Base-by-base conservation (phyloP, 2,329 filamentous ascomycete species). In the Daldinia sp. region DNA sequence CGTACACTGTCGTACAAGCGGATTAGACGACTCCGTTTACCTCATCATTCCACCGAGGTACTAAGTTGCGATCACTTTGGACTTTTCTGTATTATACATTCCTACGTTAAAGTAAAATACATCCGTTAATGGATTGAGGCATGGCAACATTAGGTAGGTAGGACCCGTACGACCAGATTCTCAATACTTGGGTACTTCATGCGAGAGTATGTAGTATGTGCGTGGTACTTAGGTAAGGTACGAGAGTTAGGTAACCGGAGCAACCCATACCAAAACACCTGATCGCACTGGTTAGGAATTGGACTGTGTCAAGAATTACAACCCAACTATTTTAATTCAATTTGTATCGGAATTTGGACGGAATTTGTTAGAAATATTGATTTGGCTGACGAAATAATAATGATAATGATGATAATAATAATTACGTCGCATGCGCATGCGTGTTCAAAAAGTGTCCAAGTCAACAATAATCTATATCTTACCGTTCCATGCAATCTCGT, bases 31-130 rank as follows among this genome's bases (percentile, higher is more conserved):
- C 15, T 66, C 60, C 59, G 63, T 66, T 58, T 63, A 47, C 60
- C 52, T 61, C 49, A 57, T 63, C 60, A 64, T 66, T 64, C 52
- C 50, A 58, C 64, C 64, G 57, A 66, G 57, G 19, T 35, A 48
- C 50, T 17, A 35, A 48, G 48, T 37, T 21, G 34, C 39, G 47
- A 57, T 53, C n/a, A 47, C 17, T 32, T 13, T 19, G 11, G 29
- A 48, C 10, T 2, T 9, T 25, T n/a, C 13, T 45, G 27, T 13
- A 23, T n/a, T 21, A 45, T 27, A 19, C 11, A 34, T 34, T 34
- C 32, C 11, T 34, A n/a, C n/a, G n/a, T n/a, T n/a, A n/a, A n/a
- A n/a, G n/a, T n/a, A n/a, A n/a, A n/a, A n/a, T n/a, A n/a, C n/a
- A n/a, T n/a, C n/a, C n/a, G n/a, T n/a, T n/a, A n/a, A n/a, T n/a